phyloP scores from a whole-genome alignment of 345 rosid genomes.

The Salix dunnii region DNA sequence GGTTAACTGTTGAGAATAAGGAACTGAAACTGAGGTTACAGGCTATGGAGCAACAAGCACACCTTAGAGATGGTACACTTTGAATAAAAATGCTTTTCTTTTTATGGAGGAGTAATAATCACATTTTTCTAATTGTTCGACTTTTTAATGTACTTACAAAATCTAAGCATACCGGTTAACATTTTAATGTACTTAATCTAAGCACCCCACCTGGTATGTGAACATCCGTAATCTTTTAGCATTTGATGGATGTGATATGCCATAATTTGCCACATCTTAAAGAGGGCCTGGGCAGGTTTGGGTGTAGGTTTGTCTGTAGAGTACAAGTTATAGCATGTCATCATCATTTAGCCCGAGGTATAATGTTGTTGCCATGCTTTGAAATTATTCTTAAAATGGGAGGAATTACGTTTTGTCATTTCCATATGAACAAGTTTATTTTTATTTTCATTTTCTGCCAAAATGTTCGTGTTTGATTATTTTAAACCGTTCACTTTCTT shows the following conservation, averaged over 20 bases:
- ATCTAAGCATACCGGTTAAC: neutral
- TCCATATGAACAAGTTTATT: neutral
- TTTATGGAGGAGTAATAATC: neutral
- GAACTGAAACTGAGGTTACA: conserved; percentile 69
- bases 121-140: neutral
- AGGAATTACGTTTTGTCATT: neutral
- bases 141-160: neutral
- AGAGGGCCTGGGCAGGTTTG: neutral
- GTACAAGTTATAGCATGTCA: neutral
- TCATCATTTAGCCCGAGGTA: neutral
- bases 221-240: neutral
- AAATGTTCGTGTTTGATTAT: neutral
- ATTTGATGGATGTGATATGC: neutral
- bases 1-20: conserved; percentile 61
- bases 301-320: neutral
- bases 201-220: neutral
- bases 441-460: neutral
- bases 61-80: conserved; percentile 61
- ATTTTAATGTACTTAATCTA: neutral
- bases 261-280: neutral
- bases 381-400: neutral
- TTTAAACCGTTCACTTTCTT: neutral
- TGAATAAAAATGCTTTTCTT: neutral
- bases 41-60: conserved; percentile 75
- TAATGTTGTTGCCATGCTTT: neutral